These are phyloP conservation scores for Neurospora sp. DNA, from an alignment of 495 filamentous ascomycete species.

Conservation along the genomic window DNA sequence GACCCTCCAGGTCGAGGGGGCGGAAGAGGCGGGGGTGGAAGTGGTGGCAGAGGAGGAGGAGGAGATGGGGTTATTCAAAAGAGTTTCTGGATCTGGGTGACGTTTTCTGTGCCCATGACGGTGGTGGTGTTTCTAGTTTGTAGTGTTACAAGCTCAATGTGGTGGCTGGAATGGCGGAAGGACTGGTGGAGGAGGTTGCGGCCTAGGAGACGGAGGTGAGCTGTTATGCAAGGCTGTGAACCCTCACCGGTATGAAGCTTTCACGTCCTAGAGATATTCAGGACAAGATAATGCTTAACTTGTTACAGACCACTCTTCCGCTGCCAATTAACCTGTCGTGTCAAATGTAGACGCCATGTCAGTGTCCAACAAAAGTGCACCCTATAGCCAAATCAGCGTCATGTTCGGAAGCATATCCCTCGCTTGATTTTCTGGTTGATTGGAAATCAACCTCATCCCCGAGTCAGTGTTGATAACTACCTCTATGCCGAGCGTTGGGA, in stretches of 20 bases:
- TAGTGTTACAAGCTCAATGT: not conserved
- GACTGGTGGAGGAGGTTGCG: not conserved
- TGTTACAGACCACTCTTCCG: not conserved
- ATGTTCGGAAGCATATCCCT: not conserved
- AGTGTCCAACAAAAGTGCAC: not conserved
- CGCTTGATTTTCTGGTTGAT: not conserved
- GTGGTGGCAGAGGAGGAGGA: not conserved
- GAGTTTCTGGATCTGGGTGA: constrained; percentile 30
- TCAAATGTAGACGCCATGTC: not conserved
- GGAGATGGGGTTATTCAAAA: constrained; percentile 10
- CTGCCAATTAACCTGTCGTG: not conserved
- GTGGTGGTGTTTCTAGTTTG: not conserved
- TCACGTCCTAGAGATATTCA: not conserved
- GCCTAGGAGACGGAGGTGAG: not conserved
- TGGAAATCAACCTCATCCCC: not conserved
- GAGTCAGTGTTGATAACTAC: not conserved
- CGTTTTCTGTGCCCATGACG: constrained; percentile 9
- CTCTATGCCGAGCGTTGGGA: not conserved
- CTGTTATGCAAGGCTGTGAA: not conserved
- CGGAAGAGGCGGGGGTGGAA: not conserved
- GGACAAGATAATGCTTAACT: not conserved
- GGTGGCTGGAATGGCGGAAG: not conserved
- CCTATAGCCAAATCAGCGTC: not conserved
- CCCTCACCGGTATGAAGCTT: not conserved
- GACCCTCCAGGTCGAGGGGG: not conserved